Base-by-base conservation (phyloP, 768 basidiomycete genomes). In the Paxillus ammoniavirescens region DNA sequence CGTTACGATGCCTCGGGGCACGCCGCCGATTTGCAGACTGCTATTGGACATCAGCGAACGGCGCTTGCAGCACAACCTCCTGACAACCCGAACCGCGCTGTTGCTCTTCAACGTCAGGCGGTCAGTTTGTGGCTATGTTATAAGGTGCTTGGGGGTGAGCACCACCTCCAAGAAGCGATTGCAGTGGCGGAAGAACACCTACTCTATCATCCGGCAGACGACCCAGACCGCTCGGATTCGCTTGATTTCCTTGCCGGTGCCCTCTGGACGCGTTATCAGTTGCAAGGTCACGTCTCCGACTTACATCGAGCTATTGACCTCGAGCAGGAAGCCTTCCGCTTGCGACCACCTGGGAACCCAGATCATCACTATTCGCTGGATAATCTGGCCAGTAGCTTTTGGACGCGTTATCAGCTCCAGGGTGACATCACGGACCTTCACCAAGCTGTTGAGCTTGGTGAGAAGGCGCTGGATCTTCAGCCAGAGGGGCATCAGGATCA, bases 281-380 rank as follows among this genome's bases (percentile, higher is more conserved):
- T 40, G 23, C 44, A 37, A 5, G 33, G 44, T 15, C 15, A 8
- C 12, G n/a, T 26, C n/a, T 42, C 28, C 28, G 57, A 59, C 42
- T 48, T 69, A 18, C 51, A 67, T 18, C 52, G 61, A 48, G 65
- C 66, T 5, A 65, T 70, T 31, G 15, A 28, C 8, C 40, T 55
- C 17, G 18, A 51, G 18, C 53, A 48, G 23, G 50, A 41, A 42
- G 49, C 47, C 5, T 31, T 49, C 35, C 17, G 31, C n/a, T 44
- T 52, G 31, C 14, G 47, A 33, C 42, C 47, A 41, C 23, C 41
- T 18, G 38, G 53, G 30, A 38, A 51, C 45, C 50, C 50, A 12
- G 41, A 45, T 21, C 51, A 40, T 15, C 15, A 41, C 5, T 2
- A 4, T 2, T 53, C 43, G 1, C 12, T 56, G n/a, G 4, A 17